Evolutionary conservation across 164 flowering plant genomes (phyloP), one percentile per base, ranked within the genome.

Genomic region (Vitis rupestris): DNA sequence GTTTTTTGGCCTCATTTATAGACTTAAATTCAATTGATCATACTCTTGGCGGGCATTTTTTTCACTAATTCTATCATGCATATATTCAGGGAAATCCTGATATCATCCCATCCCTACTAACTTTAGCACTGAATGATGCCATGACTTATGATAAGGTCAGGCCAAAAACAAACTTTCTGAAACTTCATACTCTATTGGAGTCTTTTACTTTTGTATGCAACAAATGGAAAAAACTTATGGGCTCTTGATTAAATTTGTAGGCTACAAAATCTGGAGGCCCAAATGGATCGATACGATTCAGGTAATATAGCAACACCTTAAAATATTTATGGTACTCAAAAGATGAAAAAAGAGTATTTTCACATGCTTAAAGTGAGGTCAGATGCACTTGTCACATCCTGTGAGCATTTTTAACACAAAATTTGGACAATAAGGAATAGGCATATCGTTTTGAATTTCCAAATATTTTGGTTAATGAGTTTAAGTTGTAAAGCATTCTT

Each of bases 241-340:
- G 8, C n/a, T 58, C 72, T 55, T 62, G 59, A 62, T 74, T 76
- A 71, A 76, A 55, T 75, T 70, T 85, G 84, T 71, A 93, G 99
- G 84, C 90, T 61, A 87, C 99, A 67, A 95, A 95, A 80, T 72
- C 99, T 72, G 98, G 97, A 30, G 98, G 98, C 50, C 85, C 99
- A 61, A 95, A 95, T 86, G 98, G 97, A 79, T 93, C 98, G 3
- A 86, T 93, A 71, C 82, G 97, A 37, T 89, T 95, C 82, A 92
- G 98, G 98, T 95, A 86, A 11, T 53, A 6, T 11, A 6, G 23
- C 67, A 10, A 44, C 47, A 58, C 27, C 50, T 48, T 7, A 16
- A 52, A 53, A 3, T 14, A 49, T 8, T 8, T 0, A 13, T n/a
- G 47, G 5, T 53, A 51, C 30, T 53, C 31, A 19, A 50, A 37